Conservation (phyloP, 2,329 filamentous ascomycete genomes). For the Penicillium aurantiogriseum region DNA sequence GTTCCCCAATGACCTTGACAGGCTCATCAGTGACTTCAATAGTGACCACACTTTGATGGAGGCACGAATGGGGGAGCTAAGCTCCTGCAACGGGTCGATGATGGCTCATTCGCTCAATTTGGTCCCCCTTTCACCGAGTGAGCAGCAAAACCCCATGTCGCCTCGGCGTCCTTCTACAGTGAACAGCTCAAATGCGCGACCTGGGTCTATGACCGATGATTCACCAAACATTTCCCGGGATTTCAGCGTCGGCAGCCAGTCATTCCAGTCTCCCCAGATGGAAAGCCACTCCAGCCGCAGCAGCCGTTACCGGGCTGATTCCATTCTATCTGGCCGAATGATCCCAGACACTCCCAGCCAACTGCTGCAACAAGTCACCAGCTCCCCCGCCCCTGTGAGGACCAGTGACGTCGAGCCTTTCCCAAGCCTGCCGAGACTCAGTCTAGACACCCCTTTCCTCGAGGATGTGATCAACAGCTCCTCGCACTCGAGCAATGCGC, state of each 20-base stretch:
- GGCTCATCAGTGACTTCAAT: constrained; percentile 75
- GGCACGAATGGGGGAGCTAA: constrained; percentile 66
- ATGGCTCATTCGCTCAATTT: constrained; percentile 59
- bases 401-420: constrained; percentile 30
- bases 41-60: constrained; percentile 76
- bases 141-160: constrained; percentile 33
- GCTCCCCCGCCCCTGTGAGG: constrained; percentile 13
- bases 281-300: constrained; percentile 29
- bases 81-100: constrained; percentile 72
- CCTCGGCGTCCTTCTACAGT: constrained; percentile 51
- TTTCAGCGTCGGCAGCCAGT: constrained; percentile 65
- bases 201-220: constrained; percentile 62
- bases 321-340: constrained; percentile 51
- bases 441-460: constrained; percentile 47
- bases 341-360: constrained; percentile 55
- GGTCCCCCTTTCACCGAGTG: constrained; percentile 57
- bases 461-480: constrained; percentile 40
- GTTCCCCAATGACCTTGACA: constrained; percentile 63
- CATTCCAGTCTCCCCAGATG: constrained; percentile 59
- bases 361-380: constrained; percentile 48
- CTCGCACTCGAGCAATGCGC: constrained; percentile 25
- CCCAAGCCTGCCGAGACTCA: constrained; percentile 44
- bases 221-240: constrained; percentile 65
- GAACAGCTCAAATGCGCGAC: constrained; percentile 55
- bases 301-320: constrained; percentile 55